A percentile compares a stretch with the other conserved stretches of the same genome.
Conservation (phyloP, 257 asterid genomes). For the Dorcoceras hygrometricum region DNA sequence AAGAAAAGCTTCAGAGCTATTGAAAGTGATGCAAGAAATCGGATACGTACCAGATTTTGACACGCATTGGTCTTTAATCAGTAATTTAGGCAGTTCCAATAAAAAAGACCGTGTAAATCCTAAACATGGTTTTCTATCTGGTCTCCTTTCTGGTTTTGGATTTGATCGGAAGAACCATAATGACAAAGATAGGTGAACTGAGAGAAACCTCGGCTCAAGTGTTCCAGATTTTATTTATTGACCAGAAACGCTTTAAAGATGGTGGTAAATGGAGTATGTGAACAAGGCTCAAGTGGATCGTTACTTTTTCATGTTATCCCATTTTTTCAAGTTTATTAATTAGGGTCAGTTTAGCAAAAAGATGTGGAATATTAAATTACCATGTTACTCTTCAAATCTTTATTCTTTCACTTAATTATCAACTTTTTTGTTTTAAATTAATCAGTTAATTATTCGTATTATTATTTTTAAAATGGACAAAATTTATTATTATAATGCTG, state of each 20-base stretch:
- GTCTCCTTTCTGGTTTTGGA: conserved; percentile 69
- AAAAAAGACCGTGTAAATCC: conserved; percentile 29
- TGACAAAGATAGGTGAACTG: conserved; percentile 16
- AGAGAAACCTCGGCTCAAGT: not conserved
- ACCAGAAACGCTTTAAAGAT: too few species aligned
- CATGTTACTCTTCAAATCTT: too few species aligned
- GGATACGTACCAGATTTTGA: conserved; percentile 79
- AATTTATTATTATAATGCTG: too few species aligned
- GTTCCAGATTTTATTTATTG: not conserved
- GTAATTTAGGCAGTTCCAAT: conserved; percentile 48
- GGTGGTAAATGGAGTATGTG: not conserved
- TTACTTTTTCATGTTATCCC: not conserved
- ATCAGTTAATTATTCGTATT: too few species aligned
- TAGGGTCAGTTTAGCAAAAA: too few species aligned
- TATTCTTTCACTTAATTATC: too few species aligned
- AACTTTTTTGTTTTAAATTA: too few species aligned
- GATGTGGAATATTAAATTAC: too few species aligned
- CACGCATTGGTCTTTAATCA: conserved; percentile 82
- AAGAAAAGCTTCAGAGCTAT: conserved; percentile 46
- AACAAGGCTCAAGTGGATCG: not conserved
- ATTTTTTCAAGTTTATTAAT: not conserved
- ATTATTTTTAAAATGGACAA: too few species aligned
- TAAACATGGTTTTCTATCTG: conserved; percentile 48
- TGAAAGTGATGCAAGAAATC: conserved; percentile 63
- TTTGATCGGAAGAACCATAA: conserved; percentile 29